Evolutionary conservation across 257 asterid species (phyloP).

Genomic region (Solanum ossicruentum): DNA sequence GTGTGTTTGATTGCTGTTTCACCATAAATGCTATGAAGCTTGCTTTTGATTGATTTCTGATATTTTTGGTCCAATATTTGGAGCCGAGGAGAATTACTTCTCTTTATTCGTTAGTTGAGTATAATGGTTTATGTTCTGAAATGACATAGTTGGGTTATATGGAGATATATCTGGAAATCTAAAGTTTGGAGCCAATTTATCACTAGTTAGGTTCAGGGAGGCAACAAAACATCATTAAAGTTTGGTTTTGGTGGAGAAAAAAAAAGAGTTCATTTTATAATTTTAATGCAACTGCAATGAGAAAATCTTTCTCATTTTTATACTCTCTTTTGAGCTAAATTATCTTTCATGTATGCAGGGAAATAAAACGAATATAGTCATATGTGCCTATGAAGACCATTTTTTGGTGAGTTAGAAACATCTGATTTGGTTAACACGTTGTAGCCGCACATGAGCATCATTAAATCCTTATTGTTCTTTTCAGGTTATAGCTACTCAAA

Average conservation of each 20-base stretch:
- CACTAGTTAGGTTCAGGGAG: background rate
- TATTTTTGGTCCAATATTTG: background rate
- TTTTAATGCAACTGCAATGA: background rate
- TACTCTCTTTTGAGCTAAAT: background rate
- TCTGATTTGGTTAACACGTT: background rate
- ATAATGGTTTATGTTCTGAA: background rate
- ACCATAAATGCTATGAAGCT: background rate
- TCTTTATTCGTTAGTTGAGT: background rate
- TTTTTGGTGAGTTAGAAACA: slow-evolving; percentile 41
- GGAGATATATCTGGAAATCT: background rate
- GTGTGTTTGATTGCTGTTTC: background rate
- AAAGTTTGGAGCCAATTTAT: background rate
- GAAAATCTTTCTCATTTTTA: background rate
- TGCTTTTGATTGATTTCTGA: background rate
- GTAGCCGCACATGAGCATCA: background rate
- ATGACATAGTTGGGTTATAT: background rate
- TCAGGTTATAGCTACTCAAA: slow-evolving; percentile 85
- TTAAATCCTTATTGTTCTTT: background rate
- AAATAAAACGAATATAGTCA: slow-evolving; percentile 53
- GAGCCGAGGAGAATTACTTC: background rate
- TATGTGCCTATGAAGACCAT: slow-evolving; percentile 77
- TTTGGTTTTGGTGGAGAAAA: background rate
- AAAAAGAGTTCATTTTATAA: background rate
- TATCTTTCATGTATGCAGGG: slow-evolving; percentile 25
- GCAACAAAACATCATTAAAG: background rate